Base-by-base conservation (phyloP, 2,329 filamentous ascomycete species). In the Hysterium pulicare region DNA sequence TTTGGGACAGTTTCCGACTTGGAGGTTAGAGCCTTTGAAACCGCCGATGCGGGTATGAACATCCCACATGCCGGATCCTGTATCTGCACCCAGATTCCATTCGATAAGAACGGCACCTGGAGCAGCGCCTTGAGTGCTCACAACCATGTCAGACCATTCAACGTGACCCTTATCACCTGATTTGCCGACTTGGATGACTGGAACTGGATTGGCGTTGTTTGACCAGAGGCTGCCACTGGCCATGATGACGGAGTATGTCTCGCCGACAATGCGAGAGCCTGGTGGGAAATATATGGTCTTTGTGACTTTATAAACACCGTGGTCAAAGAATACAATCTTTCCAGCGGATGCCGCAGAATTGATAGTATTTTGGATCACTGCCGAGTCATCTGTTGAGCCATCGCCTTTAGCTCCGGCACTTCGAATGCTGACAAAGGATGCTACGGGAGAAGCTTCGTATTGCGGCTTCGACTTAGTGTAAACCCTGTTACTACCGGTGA, bases 41-140 rank as follows among this genome's bases (percentile, higher is more conserved):
- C 90, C 90, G 51, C 88, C 89, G 54, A 95, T 78, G 49, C 90
- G 86, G 66, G 89, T 84, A 71, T 95, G 90, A 3, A 90, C 84
- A 59, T 95, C 90, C 85, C 88, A 95, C 67, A 94, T 78, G 38
- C 81, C 89, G 10, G 82, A 82, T 1, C 62, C 63, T 11, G 49
- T 52, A 2, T 48, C 36, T 2, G 56, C 54, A 28, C 54, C 75
- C 23, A 90, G 69, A 61, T 91, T 90, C 74, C 83, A 90, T 59
- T 90, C 76, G 45, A 90, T 81, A 8, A 90, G 69, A 8, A 83
- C 73, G 4, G 86, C 87, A 10, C 87, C 87, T 1, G 82, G 74
- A 2, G 82, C 75, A n/a, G 82, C 67, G 5, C 86, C 86, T 46
- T 80, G 76, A 0, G 84, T 89, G 35, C 81, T 80, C 7, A 91